Base-by-base conservation (phyloP, 2,329 filamentous ascomycete species). In the Alternaria metachromatica region DNA sequence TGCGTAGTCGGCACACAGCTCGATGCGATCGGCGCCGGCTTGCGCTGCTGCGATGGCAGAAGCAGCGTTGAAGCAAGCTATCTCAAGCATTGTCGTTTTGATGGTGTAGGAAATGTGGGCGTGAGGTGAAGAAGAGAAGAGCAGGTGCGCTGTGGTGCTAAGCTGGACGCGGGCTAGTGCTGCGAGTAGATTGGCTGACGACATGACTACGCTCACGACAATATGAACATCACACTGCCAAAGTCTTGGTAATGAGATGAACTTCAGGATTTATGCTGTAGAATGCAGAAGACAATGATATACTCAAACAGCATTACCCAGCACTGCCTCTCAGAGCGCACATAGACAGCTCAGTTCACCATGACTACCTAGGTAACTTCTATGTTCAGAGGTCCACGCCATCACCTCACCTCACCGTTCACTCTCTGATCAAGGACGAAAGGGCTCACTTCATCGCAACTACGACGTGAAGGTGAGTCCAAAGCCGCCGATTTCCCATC, bases 1-100 rank as follows among this genome's bases (percentile, higher is more conserved):
- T 6, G 73, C 57, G 53, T 80, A 79, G 23, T 81, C 65, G 21
- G 78, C 75, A 67, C 84, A 85, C 6, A 87, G 82, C 72, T 88
- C 86, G 55, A 88, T 83, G 0, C 86, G 81, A 68, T 84, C 77
- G 4, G 85, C 85, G 10, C 84, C 84, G 25, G 77, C 71, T 3
- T 66, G 43, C 7, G 75, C 75, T 10, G 86, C 85, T 15, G 76
- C 60, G 5, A 83, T 59, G 3, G 83, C 84, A 0, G 84, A 86
- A 8, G 70, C 13, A 8, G 70, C 46, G 49, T 77, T 82, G 76
- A 87, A 87, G 65, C 82, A 84, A 11, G 84, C 84, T 48, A 87
- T 82, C 74, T 87, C 85, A 13, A 84, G 78, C 69, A 80, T 79
- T 21, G 21, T 21, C 21, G 21, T 21, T 21, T 21, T 21, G 21